Evolutionary conservation across 768 basidiomycete genomes (phyloP), one percentile per base, ranked within the genome.

Genomic region (Tulasnella sp.): DNA sequence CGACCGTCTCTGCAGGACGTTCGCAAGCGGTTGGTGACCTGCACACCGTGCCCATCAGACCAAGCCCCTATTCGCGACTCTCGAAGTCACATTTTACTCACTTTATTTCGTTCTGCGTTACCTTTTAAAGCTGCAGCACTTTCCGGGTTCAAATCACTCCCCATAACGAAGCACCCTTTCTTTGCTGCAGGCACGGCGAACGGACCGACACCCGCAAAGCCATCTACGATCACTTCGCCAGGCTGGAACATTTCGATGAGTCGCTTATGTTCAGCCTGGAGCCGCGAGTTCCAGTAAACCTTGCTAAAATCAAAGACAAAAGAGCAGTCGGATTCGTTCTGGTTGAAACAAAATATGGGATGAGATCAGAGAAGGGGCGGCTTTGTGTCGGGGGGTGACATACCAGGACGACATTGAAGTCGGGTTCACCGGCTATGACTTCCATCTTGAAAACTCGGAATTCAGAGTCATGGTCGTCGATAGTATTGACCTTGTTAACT

Each of bases 401-500:
- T 79, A 97, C 97, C 83, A 94, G 92, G 80, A 92, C 89, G 6
- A 98, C 96, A 31, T 95, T 80, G 81, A 91, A 95, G 80, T 97
- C 87, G 0, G 90, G 88, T 76, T 96, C 92, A 0, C 97, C 97
- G 0, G 97, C 97, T 52, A 99, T 85, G 7, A 99, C 85, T 80
- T 99, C 97, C 97, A 99, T 99, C 79, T 92, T 87, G 82, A 99
- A 99, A 79, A 96, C 91, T 25, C 97, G 90, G 82, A 96, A 99
- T 81, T 91, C 86, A 36, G 86, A 89, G 80, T 95, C 89, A 74
- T 98, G 98, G 49, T 83, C 89, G 79, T 96, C 89, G 42, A 97
- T 84, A 83, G 99, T 99, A 85, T 99, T 98, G 52, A 99, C 96
- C 2, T 99, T 99, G 85, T 99, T 98, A 42, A 99, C 96, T 2